Evolutionary conservation across 2,329 filamentous ascomycete species (phyloP).

Genomic region (Colletotrichum horii): DNA sequence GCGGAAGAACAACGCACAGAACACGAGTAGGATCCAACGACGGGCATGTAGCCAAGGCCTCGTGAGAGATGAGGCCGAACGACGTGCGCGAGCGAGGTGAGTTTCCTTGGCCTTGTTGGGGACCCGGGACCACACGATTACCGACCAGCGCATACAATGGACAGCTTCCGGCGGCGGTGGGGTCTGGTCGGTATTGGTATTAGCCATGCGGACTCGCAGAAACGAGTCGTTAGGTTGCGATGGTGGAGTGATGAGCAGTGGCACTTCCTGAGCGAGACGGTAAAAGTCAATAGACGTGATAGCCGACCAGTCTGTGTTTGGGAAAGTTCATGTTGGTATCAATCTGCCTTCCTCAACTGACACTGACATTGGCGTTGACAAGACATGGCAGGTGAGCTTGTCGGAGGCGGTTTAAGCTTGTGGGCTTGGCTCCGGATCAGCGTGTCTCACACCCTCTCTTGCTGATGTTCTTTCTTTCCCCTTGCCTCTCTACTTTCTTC

Average conservation of each 20-base stretch:
- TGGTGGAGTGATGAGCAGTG: background rate
- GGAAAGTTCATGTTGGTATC: background rate
- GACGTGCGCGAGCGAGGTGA: background rate
- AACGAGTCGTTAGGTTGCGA: background rate
- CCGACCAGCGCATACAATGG: background rate
- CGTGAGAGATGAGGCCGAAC: background rate
- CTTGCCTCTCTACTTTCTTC: background rate
- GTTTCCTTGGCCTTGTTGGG: background rate
- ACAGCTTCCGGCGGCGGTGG: background rate
- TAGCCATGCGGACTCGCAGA: background rate
- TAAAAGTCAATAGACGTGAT: background rate
- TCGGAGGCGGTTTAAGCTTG: slow-evolving; percentile 1
- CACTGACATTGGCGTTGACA: background rate
- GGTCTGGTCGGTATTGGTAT: background rate
- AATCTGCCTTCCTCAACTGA: background rate
- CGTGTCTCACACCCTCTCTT: background rate
- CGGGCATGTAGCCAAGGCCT: background rate
- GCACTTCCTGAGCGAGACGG: background rate
- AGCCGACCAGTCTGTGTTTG: background rate
- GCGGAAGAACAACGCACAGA: background rate
- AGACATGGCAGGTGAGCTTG: background rate
- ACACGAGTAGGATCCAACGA: background rate
- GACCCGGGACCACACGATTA: background rate
- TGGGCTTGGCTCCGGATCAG: background rate
- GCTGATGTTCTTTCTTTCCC: background rate